Percentiles rank a stretch among this genome's conserved stretches.
Conservation (phyloP, 148 eudicot species). For the Selenicereus undatus region DNA sequence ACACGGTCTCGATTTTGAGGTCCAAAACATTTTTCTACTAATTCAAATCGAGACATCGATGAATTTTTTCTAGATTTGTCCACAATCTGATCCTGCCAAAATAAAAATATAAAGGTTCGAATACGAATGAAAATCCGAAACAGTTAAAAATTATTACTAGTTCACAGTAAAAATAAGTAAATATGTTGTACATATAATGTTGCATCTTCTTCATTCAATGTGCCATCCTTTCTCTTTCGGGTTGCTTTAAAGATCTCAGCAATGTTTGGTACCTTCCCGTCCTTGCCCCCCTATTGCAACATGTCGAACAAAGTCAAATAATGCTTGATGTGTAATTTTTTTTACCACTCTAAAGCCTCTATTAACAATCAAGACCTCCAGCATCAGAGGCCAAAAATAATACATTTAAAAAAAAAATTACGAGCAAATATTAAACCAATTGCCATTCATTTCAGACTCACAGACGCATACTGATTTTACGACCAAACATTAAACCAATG, state of each 20-base stretch:
- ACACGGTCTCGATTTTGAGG: neutral
- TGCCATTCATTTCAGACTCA: too few species aligned
- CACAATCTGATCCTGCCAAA: neutral
- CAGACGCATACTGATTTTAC: too few species aligned
- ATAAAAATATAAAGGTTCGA: too few species aligned
- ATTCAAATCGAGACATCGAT: neutral
- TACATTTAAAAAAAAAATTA: too few species aligned
- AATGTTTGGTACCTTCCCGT: neutral
- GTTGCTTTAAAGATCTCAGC: neutral
- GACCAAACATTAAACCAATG: too few species aligned
- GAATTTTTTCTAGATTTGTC: neutral
- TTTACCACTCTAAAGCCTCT: too few species aligned
- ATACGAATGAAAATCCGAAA: neutral
- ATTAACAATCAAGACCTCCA: too few species aligned
- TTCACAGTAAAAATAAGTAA: neutral
- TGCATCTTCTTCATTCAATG: neutral
- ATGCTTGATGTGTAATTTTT: neutral
- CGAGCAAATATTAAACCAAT: too few species aligned
- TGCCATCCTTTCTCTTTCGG: neutral
- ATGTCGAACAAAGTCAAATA: neutral
- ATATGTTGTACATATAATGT: neutral
- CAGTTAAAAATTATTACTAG: neutral
- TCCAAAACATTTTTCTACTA: neutral
- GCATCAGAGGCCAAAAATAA: too few species aligned
- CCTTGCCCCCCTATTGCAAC: neutral